Evolutionary conservation across 2,329 filamentous ascomycete species (phyloP).

Genomic region (Trichoderma koningiopsis): DNA sequence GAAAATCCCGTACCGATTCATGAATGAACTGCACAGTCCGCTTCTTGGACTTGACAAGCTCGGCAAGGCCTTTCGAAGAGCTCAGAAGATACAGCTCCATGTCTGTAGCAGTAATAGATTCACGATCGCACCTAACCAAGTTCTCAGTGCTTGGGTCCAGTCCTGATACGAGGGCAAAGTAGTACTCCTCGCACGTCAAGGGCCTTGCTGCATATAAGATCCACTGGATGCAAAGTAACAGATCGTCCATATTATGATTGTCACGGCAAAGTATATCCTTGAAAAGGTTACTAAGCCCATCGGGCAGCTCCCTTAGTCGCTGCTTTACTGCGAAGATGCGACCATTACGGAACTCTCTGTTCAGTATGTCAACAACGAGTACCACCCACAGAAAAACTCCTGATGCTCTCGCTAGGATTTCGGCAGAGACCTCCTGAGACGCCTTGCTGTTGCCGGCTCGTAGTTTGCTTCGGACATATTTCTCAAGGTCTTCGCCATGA

Average conservation of each 20-base stretch:
- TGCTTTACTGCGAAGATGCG: slow-evolving; percentile 30
- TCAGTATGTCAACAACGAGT: slow-evolving; percentile 36
- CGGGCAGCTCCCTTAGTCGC: slow-evolving; percentile 41
- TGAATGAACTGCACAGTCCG: slow-evolving; percentile 51
- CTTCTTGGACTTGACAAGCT: slow-evolving; percentile 36
- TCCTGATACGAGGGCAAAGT: slow-evolving; percentile 33
- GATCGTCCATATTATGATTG: slow-evolving; percentile 39
- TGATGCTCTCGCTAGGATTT: not conserved
- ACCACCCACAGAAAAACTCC: slow-evolving; percentile 3
- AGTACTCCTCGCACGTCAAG: slow-evolving; percentile 48
- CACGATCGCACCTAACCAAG: not conserved
- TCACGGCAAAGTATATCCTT: slow-evolving; percentile 55
- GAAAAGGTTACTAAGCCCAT: slow-evolving; percentile 51
- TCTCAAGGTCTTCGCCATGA: not conserved
- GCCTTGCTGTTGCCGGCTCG: not conserved
- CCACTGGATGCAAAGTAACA: slow-evolving; percentile 53
- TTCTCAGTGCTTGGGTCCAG: slow-evolving; percentile 2
- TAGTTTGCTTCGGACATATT: not conserved
- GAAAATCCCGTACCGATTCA: slow-evolving; percentile 52
- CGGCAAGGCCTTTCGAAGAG: slow-evolving; percentile 51
- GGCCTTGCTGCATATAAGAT: slow-evolving; percentile 53
- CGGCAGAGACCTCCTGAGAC: not conserved
- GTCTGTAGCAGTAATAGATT: not conserved
- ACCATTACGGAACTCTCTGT: slow-evolving; percentile 38
- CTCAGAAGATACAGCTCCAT: slow-evolving; percentile 40